Conservation (phyloP, 768 basidiomycete genomes). For the Mrakia hoshinonis region DNA sequence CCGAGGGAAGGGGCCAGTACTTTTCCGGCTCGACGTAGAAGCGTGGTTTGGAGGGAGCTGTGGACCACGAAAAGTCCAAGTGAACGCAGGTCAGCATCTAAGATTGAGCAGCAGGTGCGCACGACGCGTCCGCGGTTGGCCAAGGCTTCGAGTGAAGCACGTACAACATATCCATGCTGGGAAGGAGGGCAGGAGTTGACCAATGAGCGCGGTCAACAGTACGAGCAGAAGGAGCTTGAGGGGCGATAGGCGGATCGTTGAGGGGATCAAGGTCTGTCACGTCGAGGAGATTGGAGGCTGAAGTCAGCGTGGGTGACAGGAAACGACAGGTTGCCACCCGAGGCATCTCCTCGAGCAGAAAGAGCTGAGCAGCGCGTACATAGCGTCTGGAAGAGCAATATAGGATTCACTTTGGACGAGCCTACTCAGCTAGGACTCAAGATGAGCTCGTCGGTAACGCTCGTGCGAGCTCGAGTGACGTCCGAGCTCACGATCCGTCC, state of each 20-base stretch:
- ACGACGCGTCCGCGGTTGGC: too few relatives aligned
- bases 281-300: too few relatives aligned
- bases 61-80: background rate
- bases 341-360: too few relatives aligned
- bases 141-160: background rate
- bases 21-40: constrained; percentile 15
- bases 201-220: background rate
- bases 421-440: too few relatives aligned
- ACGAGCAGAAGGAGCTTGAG: constrained; percentile 1
- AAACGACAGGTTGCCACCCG: background rate
- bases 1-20: constrained; percentile 34
- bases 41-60: constrained; percentile 6
- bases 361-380: too few relatives aligned
- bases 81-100: background rate
- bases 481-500: background rate
- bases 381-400: too few relatives aligned
- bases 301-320: background rate
- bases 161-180: background rate
- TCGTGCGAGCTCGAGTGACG: background rate
- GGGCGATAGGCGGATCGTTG: background rate
- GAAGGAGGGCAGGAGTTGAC: constrained; percentile 4
- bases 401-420: too few relatives aligned
- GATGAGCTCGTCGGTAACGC: too few relatives aligned
- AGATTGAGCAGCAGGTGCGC: too few relatives aligned
- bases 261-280: background rate